These are phyloP conservation scores for Trichophyton simii DNA, from an alignment of 2,329 filamentous ascomycete species.

Conservation along the genomic window DNA sequence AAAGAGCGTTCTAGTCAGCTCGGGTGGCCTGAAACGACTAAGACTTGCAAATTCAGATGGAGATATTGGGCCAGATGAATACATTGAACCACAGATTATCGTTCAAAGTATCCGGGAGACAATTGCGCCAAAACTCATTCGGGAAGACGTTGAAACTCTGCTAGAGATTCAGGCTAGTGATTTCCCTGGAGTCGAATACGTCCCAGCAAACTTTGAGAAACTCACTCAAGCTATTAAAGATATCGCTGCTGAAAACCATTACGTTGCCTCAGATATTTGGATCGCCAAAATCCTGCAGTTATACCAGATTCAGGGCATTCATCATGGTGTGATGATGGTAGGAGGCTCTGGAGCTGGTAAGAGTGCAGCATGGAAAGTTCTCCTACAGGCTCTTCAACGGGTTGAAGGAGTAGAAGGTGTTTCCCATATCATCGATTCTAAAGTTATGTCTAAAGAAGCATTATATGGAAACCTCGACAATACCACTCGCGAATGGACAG, in stretches of 20 bases:
- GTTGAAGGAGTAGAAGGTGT: conserved; percentile 89
- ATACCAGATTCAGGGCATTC: conserved; percentile 94
- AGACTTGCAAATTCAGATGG: conserved; percentile 51
- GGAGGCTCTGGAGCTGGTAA: conserved; percentile 96
- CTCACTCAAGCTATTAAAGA: conserved; percentile 70
- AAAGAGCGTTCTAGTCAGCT: conserved; percentile 97
- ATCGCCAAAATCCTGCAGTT: conserved; percentile 94
- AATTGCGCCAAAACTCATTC: conserved; percentile 93
- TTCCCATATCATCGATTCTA: conserved; percentile 94
- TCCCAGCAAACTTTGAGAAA: conserved; percentile 71
- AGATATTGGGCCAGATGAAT: conserved; percentile 51
- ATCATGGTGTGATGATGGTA: conserved; percentile 99
- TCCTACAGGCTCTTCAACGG: conserved; percentile 80
- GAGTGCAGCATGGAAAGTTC: conserved; percentile 83
- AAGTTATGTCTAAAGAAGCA: conserved; percentile 99
- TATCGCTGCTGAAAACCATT: conserved; percentile 70
- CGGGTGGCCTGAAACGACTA: conserved; percentile 83
- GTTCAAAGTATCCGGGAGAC: conserved; percentile 98
- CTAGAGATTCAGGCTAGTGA: conserved; percentile 66
- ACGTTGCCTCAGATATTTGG: conserved; percentile 88
- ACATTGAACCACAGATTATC: conserved; percentile 91
- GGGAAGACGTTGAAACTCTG: conserved; percentile 82
- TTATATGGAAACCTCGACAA: conserved; percentile 92
- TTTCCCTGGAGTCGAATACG: conserved; percentile 87
- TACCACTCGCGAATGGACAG: conserved; percentile 97